These are phyloP conservation scores for Puccinia sorghi DNA, from an alignment of 1,284 basidiomycete genomes.

Conservation along the genomic window DNA sequence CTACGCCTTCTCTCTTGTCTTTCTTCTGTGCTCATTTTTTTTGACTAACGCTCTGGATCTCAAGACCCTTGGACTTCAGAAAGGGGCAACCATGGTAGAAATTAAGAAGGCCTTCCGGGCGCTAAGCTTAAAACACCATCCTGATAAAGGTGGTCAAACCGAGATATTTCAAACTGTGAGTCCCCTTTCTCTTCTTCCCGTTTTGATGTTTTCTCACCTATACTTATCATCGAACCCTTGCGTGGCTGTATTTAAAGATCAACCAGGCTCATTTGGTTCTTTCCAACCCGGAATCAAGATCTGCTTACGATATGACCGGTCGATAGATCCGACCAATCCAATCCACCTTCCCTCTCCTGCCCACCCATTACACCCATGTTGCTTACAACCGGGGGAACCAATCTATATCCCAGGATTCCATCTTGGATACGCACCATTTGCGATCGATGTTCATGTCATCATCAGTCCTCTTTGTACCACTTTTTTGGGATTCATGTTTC, in stretches of 20 bases:
- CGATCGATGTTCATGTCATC: too few species aligned
- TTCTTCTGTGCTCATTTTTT: not conserved
- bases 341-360: too few species aligned
- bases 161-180: slow-evolving; percentile 20
- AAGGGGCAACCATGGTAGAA: slow-evolving; percentile 78
- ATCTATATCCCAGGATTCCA: too few species aligned
- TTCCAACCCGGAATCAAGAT: not conserved
- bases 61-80: slow-evolving; percentile 77
- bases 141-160: slow-evolving; percentile 32
- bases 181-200: not conserved
- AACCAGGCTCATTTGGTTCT: slow-evolving; percentile 19
- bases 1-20: not conserved
- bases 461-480: too few species aligned
- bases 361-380: too few species aligned
- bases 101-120: slow-evolving; percentile 97
- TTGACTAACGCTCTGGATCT: not conserved
- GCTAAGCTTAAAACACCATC: slow-evolving; percentile 60
- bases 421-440: too few species aligned
- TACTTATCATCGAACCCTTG: not conserved
- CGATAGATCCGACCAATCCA: too few species aligned
- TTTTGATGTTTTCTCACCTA: not conserved
- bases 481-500: too few species aligned
- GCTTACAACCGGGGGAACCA: too few species aligned
- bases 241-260: slow-evolving; percentile 1
- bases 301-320: not conserved